These are phyloP conservation scores for Phyllosticta paracitricarpa DNA, from an alignment of 2,329 filamentous ascomycete genomes.

Conservation along the genomic window DNA sequence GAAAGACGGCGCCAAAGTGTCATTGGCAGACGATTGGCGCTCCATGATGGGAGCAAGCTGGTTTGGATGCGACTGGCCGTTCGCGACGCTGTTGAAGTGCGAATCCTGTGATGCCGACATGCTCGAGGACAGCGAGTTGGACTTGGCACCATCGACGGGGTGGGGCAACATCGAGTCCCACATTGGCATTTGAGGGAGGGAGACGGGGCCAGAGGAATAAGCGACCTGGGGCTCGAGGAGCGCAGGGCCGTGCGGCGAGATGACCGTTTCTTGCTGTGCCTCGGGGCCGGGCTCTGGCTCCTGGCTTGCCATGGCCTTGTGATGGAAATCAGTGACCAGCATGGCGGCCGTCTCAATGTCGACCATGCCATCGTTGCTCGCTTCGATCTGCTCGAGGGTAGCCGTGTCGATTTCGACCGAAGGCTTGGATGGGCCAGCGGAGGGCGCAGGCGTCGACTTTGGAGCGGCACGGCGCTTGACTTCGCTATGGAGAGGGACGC, in stretches of 20 bases:
- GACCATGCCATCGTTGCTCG: conserved; percentile 79
- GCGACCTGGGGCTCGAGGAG: conserved; percentile 69
- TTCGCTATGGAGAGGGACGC: conserved; percentile 86
- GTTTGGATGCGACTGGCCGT: conserved; percentile 47
- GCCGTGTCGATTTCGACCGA: conserved; percentile 74
- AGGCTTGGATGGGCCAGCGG: conserved; percentile 61
- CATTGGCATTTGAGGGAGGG: conserved; percentile 66
- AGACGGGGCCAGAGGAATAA: conserved; percentile 65
- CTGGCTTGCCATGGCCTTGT: conserved; percentile 79
- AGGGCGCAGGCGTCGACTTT: conserved; percentile 49
- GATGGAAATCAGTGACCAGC: conserved; percentile 96
- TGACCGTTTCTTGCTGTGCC: conserved; percentile 51
- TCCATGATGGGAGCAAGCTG: conserved; percentile 62
- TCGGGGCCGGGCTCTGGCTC: conserved; percentile 44
- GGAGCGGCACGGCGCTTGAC: conserved; percentile 71
- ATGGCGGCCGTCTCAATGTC: conserved; percentile 96
- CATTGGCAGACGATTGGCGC: conserved; percentile 42
- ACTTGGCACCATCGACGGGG: conserved; percentile 58
- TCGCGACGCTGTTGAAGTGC: conserved; percentile 49
- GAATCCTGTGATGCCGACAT: conserved; percentile 56
- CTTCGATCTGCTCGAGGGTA: conserved; percentile 85
- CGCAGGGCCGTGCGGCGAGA: conserved; percentile 59
- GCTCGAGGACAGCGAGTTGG: conserved; percentile 61
- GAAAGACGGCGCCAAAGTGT: conserved; percentile 54
- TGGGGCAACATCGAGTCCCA: conserved; percentile 85